Percentiles rank a stretch among this genome's conserved stretches.
Evolutionary conservation across 2,329 filamentous ascomycete genomes (phyloP).

Genomic region (Ophiostoma sp.): DNA sequence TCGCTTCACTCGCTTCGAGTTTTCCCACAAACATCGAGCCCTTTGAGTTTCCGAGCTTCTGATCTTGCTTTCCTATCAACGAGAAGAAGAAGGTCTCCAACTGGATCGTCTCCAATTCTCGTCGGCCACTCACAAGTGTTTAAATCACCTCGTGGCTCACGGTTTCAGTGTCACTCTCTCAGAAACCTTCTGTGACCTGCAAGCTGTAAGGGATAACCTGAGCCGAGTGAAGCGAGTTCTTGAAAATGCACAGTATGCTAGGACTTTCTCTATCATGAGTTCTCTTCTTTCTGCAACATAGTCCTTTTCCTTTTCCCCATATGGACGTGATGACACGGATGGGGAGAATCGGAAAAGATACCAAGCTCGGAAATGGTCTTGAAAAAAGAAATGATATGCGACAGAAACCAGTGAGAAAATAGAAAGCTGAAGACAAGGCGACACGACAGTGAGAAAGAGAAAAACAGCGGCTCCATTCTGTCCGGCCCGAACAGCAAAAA

Average conservation of each 20-base stretch:
- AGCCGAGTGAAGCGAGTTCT: background rate
- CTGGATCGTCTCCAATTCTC: background rate
- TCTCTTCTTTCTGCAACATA: background rate
- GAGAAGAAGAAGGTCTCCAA: background rate
- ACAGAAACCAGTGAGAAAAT: constrained; percentile 3
- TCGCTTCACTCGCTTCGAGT: background rate
- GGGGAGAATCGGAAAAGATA: constrained; percentile 4
- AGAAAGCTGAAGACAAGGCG: background rate
- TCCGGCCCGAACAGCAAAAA: background rate
- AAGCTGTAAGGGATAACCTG: background rate
- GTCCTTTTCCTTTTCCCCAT: background rate
- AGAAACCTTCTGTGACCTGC: background rate
- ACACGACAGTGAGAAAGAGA: background rate
- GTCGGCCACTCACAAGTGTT: constrained; percentile 4
- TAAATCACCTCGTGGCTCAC: constrained; percentile 10
- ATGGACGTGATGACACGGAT: background rate
- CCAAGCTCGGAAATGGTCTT: background rate
- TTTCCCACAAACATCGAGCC: background rate
- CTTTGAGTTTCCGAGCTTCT: background rate
- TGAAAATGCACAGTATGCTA: background rate
- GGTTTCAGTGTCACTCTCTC: background rate
- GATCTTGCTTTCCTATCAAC: background rate
- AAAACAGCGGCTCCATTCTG: constrained; percentile 10
- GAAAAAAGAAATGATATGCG: constrained; percentile 12
- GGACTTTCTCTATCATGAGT: background rate